phyloP scores from a whole-genome alignment of 2,329 filamentous ascomycete genomes.

The Neofusicoccum sp. region DNA sequence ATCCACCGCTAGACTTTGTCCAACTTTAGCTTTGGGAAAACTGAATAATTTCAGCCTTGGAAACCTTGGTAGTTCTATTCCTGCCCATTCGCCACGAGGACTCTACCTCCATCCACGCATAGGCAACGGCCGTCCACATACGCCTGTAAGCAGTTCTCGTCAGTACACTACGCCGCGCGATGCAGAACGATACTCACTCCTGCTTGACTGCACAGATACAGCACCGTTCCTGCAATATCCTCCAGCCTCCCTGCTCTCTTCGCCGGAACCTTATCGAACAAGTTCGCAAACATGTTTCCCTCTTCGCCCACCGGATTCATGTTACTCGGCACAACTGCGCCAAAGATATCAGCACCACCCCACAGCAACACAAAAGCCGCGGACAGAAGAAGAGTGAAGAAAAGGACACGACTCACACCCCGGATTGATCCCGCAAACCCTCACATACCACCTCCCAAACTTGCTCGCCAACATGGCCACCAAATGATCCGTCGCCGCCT shows the following conservation, averaged over 20 bases:
- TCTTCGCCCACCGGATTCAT: constrained; percentile 46
- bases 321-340: constrained; percentile 42
- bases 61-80: not conserved
- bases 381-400: not conserved
- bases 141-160: constrained; percentile 41
- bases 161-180: constrained; percentile 25
- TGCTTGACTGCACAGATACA: constrained; percentile 35
- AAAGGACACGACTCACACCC: constrained; percentile 36
- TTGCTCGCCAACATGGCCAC: constrained; percentile 51
- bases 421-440: constrained; percentile 47
- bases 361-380: not conserved
- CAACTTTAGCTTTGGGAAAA: too few relatives aligned
- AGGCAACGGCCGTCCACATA: constrained; percentile 43
- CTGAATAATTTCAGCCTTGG: not conserved
- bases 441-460: constrained; percentile 45
- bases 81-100: constrained; percentile 40
- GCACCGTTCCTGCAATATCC: constrained; percentile 45
- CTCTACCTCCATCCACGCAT: constrained; percentile 42
- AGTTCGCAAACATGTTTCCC: constrained; percentile 41
- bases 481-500: constrained; percentile 54
- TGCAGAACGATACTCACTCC: not conserved
- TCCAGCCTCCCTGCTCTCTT: constrained; percentile 37
- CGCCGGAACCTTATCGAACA: constrained; percentile 38
- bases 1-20: too few relatives aligned
- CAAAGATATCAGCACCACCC: not conserved